These are phyloP conservation scores for Daucus carota DNA, from an alignment of 129 eudicot species.

Conservation along the genomic window DH1_v3.0 NC_030382.2:49653001-49653500, in stretches of 20 bases:
- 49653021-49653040: conserved; percentile 32
- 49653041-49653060: conserved; percentile 33
- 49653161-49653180: conserved; percentile 33
- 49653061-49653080: conserved; percentile 38
- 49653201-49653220: conserved; percentile 29
- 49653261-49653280: conserved; percentile 36
- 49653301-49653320: conserved; percentile 35
- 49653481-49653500: conserved; percentile 32
- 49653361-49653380: conserved; percentile 33
- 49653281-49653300: conserved; percentile 39
- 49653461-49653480: conserved; percentile 20
- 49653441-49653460: conserved; percentile 35
- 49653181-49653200: conserved; percentile 42
- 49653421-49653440: conserved; percentile 40
- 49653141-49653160: conserved; percentile 43
- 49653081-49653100: conserved; percentile 45
- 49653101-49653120: conserved; percentile 19
- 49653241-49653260: conserved; percentile 43
- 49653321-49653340: conserved; percentile 57
- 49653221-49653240: conserved; percentile 42
- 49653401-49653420: conserved; percentile 21
- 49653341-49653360: conserved; percentile 38
- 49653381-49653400: conserved; percentile 50
- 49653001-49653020: conserved; percentile 37
- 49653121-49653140: conserved; percentile 45